A percentile compares a stretch with the other conserved stretches of the same genome.
Conservation (phyloP, 169 alveolate genomes). For the Perkinsus chesapeaki region DNA sequence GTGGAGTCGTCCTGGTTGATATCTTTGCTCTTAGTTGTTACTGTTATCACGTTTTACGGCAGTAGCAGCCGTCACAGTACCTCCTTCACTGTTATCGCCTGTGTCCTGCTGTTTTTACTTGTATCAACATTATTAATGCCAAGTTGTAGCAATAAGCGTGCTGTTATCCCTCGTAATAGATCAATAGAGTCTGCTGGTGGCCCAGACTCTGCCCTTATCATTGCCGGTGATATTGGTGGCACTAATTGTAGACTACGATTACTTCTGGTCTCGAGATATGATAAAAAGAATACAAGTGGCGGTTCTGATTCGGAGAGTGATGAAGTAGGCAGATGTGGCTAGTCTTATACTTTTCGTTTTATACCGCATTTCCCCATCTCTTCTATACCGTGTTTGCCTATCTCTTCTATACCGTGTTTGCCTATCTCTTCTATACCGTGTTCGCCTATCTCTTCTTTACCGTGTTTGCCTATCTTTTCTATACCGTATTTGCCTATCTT, state of each 20-base stretch:
- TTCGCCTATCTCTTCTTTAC: too few species aligned
- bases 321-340: too few species aligned
- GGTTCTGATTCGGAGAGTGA: neutral
- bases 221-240: neutral
- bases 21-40: neutral
- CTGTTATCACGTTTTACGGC: neutral
- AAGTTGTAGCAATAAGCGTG: neutral
- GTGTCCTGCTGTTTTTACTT: neutral
- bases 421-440: too few species aligned
- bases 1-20: neutral
- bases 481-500: too few species aligned
- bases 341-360: too few species aligned
- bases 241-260: neutral
- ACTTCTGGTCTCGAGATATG: neutral
- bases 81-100: neutral
- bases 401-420: too few species aligned
- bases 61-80: neutral
- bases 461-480: too few species aligned
- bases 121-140: neutral
- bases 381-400: too few species aligned
- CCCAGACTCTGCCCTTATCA: neutral
- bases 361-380: too few species aligned
- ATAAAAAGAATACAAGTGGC: neutral
- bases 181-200: neutral
- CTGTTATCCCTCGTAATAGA: neutral